A percentile compares a stretch with the other conserved stretches of the same genome.
phyloP scores from a whole-genome alignment of 1,139 yeast species.

The Kurtzmaniella quercitrusa region DNA sequence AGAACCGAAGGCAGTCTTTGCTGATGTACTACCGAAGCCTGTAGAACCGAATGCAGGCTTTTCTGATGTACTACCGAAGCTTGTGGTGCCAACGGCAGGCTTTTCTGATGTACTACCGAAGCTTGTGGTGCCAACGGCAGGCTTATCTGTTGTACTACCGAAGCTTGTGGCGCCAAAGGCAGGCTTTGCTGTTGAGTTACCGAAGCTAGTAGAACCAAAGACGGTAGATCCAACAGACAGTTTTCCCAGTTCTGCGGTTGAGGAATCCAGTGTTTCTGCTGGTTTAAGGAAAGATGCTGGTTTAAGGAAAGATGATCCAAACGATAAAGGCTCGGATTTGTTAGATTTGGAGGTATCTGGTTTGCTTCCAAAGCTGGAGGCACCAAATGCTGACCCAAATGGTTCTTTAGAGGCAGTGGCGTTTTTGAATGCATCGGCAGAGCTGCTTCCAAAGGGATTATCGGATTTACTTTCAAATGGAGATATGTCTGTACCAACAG shows the following conservation, averaged over 20 bases:
- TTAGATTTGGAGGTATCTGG: no score
- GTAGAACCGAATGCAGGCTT: conserved; percentile 15
- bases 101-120: neutral
- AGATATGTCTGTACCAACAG: no score
- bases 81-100: neutral
- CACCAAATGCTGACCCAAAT: conserved; percentile 7
- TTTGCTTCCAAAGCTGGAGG: conserved; percentile 7
- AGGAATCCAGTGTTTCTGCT: no score
- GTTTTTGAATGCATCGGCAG: conserved; percentile 9
- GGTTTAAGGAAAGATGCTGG: no score
- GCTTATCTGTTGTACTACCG: conserved; percentile 5
- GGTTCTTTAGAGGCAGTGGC: neutral
- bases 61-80: no score
- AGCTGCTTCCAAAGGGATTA: conserved; percentile 9
- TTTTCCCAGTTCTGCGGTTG: no score
- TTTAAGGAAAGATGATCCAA: conserved; percentile 13
- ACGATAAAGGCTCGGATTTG: conserved; percentile 2
- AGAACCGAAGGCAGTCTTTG: conserved; percentile 8
- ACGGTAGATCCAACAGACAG: no score
- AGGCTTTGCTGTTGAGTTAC: conserved; percentile 9
- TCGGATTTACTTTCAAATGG: neutral
- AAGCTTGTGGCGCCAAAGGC: conserved; percentile 12
- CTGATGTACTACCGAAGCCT: conserved; percentile 6
- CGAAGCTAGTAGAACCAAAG: conserved; percentile 13
- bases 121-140: no score